A percentile compares a stretch with the other conserved stretches of the same genome.
These are phyloP conservation scores for Mycena epipterygia DNA, from an alignment of 768 basidiomycete species.

Conservation along the genomic window DNA sequence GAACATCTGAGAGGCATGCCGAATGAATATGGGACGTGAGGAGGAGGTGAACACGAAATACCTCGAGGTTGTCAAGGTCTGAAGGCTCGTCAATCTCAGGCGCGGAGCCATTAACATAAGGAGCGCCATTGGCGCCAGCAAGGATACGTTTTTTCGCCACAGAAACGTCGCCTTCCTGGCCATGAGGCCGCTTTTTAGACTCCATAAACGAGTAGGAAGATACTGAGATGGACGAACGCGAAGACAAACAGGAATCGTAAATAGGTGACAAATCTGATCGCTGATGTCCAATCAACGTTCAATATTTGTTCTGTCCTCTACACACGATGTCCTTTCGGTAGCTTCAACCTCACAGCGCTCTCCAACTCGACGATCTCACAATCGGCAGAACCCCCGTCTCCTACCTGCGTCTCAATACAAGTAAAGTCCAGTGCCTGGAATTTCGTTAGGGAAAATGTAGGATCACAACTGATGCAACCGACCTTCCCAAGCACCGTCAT, in stretches of 20 bases:
- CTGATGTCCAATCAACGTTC: conserved; percentile 8
- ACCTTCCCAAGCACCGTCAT: conserved; percentile 87
- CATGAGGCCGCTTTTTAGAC: conserved; percentile 71
- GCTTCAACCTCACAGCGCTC: conserved; percentile 48
- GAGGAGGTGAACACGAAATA: conserved; percentile 47
- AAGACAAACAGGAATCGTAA: conserved; percentile 26
- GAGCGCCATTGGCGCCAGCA: conserved; percentile 63
- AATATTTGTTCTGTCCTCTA: too few relatives aligned
- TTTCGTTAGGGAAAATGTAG: conserved; percentile 35
- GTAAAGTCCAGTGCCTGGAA: conserved; percentile 80
- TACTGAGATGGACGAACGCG: conserved; percentile 32
- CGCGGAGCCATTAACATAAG: conserved; percentile 64
- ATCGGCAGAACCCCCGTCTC: conserved; percentile 80
- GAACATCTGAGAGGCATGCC: conserved; percentile 67
- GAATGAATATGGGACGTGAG: conserved; percentile 23
- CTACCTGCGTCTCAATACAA: conserved; percentile 95
- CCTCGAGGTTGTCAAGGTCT: conserved; percentile 75
- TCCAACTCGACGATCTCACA: conserved; percentile 86
- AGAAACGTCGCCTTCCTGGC: conserved; percentile 63
- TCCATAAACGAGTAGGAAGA: conserved; percentile 53
- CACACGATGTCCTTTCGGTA: conserved; percentile 37
- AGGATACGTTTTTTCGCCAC: conserved; percentile 71
- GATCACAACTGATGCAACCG: conserved; percentile 37
- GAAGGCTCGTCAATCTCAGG: conserved; percentile 61
- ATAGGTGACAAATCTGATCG: conserved; percentile 38